Evolutionary conservation across 2,329 filamentous ascomycete species (phyloP), one percentile per base, ranked within the genome.

Genomic region (Dactylellina sp.): DNA sequence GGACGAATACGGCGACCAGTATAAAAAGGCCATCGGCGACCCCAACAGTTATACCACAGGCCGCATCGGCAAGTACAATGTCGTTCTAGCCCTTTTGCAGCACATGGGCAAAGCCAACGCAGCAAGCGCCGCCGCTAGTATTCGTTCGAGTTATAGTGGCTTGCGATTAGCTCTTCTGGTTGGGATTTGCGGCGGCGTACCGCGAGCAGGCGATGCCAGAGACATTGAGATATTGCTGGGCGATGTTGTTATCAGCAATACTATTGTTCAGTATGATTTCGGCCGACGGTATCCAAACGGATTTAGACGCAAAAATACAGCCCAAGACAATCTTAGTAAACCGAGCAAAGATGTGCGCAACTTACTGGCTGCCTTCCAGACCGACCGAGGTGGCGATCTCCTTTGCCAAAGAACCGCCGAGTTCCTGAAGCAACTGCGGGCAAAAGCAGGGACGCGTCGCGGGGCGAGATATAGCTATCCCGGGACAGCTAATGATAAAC

Each of bases 141-240:
- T 82, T 77, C 40, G 79, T 0, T 76, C 59, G 1, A 81, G 75
- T 59, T 82, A 81, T 39, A 77, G 77, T 0, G 78, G 79, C 2
- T 42, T 83, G 2, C 63, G 76, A 16, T 64, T 81, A 7, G 78
- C 78, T 0, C 52, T 82, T 3, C 77, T 82, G 71, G 80, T 82
- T 0, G 81, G 81, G 18, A 79, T 81, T 1, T 81, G 78, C 0
- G 81, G 81, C 3, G 82, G 81, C 1, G 81, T 78, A 0, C 82
- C 82, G n/a, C n/a, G n/a, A 14, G 37, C 28, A 7, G 11, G 52
- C 40, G 16, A 20, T 7, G 42, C 60, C 0, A 32, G 28, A 5
- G 14, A 65, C n/a, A n/a, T n/a, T 22, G 74, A 76, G n/a, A 66
- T 76, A 18, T 25, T 72, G 16, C 57, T 76, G 2, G 74, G 74